These are phyloP conservation scores for Sporobolomyces phaffii DNA, from an alignment of 768 basidiomycete genomes.

Conservation along the genomic window DNA sequence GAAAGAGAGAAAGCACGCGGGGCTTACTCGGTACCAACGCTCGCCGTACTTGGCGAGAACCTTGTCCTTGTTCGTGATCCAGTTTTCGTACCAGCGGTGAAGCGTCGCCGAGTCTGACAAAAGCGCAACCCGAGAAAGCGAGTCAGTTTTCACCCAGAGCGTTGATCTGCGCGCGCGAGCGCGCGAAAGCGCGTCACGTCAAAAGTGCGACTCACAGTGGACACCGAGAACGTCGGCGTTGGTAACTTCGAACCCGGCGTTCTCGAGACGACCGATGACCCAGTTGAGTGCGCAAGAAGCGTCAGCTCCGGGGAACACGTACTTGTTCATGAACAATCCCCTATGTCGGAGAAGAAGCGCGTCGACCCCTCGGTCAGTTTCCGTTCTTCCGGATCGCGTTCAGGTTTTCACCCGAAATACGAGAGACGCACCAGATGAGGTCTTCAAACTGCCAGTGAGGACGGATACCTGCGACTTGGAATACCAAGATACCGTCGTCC, in stretches of 20 bases:
- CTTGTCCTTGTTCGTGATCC: constrained; percentile 86
- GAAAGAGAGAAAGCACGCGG: not conserved
- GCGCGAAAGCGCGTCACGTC: constrained; percentile 54
- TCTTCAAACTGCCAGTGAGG: constrained; percentile 99
- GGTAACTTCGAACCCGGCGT: constrained; percentile 92
- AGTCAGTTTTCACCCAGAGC: too few relatives aligned
- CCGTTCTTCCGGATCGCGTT: not conserved
- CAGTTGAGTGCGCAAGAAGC: constrained; percentile 91
- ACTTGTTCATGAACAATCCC: constrained; percentile 97
- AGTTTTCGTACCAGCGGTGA: constrained; percentile 89
- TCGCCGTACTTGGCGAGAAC: constrained; percentile 85
- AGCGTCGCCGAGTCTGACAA: constrained; percentile 41
- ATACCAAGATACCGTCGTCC: constrained; percentile 87
- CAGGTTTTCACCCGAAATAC: too few relatives aligned
- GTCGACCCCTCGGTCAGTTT: too few relatives aligned
- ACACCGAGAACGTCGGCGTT: constrained; percentile 94
- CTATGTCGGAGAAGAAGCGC: constrained; percentile 48
- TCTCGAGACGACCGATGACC: constrained; percentile 71
- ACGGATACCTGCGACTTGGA: constrained; percentile 95
- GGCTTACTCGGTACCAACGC: constrained; percentile 67
- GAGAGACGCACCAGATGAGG: constrained; percentile 69
- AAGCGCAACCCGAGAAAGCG: too few relatives aligned
- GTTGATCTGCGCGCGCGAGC: not conserved
- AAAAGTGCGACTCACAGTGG: constrained; percentile 70
- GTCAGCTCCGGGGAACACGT: constrained; percentile 97